Evolutionary conservation across 495 filamentous ascomycete species (phyloP).

Genomic region (Xylaria grammica): DNA sequence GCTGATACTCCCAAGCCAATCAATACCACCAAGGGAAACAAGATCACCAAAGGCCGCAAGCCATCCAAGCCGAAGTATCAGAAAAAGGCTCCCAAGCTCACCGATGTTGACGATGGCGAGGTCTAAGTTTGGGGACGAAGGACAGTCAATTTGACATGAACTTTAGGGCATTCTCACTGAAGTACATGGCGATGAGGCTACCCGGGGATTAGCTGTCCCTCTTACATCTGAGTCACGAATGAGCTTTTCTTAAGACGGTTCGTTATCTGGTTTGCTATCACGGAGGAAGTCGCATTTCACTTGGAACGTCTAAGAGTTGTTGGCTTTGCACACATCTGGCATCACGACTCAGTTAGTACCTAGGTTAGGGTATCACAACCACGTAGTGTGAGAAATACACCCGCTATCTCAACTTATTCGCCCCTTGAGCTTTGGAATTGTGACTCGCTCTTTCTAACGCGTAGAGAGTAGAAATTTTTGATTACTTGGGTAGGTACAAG

Average conservation of each 20-base stretch:
- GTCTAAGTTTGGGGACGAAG: neutral
- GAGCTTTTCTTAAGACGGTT: no score
- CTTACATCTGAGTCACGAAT: no score
- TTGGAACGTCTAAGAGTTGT: neutral
- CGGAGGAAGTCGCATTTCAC: neutral
- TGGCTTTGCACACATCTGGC: neutral
- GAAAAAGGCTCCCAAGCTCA: neutral
- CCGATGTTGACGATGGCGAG: neutral
- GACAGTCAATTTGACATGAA: neutral
- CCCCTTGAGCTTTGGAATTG: neutral
- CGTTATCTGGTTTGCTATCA: neutral
- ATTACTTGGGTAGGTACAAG: no score
- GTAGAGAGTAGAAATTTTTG: no score
- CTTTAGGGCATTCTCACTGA: no score
- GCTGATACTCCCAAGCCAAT: neutral
- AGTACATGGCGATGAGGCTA: no score
- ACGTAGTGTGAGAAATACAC: conserved; percentile 4
- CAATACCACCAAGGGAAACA: neutral
- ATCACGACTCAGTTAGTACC: neutral
- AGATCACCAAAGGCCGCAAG: conserved; percentile 17
- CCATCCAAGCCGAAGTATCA: conserved; percentile 12
- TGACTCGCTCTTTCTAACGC: neutral
- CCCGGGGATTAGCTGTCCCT: no score
- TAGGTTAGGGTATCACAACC: neutral
- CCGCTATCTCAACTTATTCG: neutral